These are phyloP conservation scores for Tricholoma saponaceum DNA, from an alignment of 768 basidiomycete species.

Conservation along the genomic window DNA sequence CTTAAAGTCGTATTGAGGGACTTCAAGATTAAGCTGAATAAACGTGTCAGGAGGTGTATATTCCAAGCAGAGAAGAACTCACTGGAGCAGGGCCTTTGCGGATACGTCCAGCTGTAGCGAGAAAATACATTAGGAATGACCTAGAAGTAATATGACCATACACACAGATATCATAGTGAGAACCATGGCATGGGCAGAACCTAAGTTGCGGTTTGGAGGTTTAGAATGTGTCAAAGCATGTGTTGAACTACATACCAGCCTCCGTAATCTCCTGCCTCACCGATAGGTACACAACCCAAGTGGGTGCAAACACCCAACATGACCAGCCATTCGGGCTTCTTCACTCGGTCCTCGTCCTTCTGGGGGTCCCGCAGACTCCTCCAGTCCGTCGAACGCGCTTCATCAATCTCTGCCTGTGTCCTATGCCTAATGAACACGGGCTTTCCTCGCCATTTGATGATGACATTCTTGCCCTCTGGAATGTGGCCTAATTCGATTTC, in stretches of 20 bases:
- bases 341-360: slow-evolving; percentile 79
- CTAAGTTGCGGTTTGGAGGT: slow-evolving; percentile 24
- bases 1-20: slow-evolving; percentile 85
- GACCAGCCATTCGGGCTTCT: slow-evolving; percentile 96
- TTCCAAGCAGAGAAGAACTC: slow-evolving; percentile 25
- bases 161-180: slow-evolving; percentile 95
- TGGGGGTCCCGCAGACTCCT: slow-evolving; percentile 90
- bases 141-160: slow-evolving; percentile 9
- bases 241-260: slow-evolving; percentile 70
- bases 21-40: slow-evolving; percentile 84
- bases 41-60: neutral
- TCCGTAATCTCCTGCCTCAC: slow-evolving; percentile 94
- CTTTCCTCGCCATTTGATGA: slow-evolving; percentile 99
- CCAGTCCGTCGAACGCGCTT: slow-evolving; percentile 84
- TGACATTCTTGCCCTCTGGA: slow-evolving; percentile 96
- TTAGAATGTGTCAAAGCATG: neutral
- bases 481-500: slow-evolving; percentile 88
- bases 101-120: slow-evolving; percentile 74
- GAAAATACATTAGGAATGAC: slow-evolving; percentile 10
- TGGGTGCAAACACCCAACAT: slow-evolving; percentile 96
- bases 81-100: slow-evolving; percentile 97
- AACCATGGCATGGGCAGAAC: slow-evolving; percentile 99
- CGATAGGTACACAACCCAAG: slow-evolving; percentile 97
- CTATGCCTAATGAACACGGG: slow-evolving; percentile 99
- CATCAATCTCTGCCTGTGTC: slow-evolving; percentile 85